Evolutionary conservation across 805 yeast species (phyloP), one percentile per base, ranked within the genome.

Genomic region (Barnettozyma californica): DNA sequence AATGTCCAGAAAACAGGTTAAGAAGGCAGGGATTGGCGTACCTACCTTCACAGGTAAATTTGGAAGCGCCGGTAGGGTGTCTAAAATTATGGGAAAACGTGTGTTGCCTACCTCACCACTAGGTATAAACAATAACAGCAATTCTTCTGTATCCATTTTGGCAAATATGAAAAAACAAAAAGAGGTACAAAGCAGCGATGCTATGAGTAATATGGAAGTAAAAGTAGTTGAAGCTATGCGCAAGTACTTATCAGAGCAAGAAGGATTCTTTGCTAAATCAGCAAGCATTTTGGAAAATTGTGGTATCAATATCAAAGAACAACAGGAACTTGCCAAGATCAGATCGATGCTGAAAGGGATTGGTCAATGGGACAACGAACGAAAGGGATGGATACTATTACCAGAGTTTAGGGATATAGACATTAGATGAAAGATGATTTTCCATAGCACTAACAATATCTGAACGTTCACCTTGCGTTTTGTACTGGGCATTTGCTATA

Each of bases 31-130:
- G 23, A 71, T 91, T 27, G 96, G 96, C 5, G 82, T 85, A 0
- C 98, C 97, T 0, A 92, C 99, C 0, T 94, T 97, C 95, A 92
- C 99, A 0, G 99, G 99, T 0, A 79, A 78, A 55, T 88, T 84
- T 71, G 99, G 99, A 0, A 65, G 69, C 18, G 96, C 96, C 0
- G 97, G 96, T 1, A 77, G 73, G 54, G 65, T 71, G 27, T 59
- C 57, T 9, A 66, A 62, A 49, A 51, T 53, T 26, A 49, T 54
- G 40, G 49, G 58, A 5, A n/a, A 45, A 47, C 26, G 41, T 29
- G 19, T 41, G 38, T 7, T 19, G 41, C 23, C 11, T 14, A 29
- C 18, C 16, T 35, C 25, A 26, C 29, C 18, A 5, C 26, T n/a
- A 2, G 35, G 34, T 3, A 13, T 42, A 18, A 18, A 9, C 14